Evolutionary conservation across 1,284 basidiomycete species (phyloP), one percentile per base, ranked within the genome.

Genomic region (Pyrrhoderma noxium): DNA sequence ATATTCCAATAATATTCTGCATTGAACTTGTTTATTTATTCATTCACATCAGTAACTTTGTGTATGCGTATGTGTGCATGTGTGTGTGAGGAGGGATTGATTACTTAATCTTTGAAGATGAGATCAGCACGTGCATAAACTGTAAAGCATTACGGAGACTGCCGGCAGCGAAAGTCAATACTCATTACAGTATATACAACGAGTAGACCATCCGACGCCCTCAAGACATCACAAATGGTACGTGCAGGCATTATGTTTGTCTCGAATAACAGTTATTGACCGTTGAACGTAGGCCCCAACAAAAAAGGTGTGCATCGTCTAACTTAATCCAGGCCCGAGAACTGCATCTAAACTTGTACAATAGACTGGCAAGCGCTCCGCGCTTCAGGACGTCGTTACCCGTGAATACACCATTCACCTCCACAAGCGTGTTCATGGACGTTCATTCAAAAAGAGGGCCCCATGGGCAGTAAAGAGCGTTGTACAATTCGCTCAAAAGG

Each of bases 371-470:
- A 93, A 93, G 78, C 90, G 91, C 71, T 93, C 90, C 57, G 93
- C 93, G 57, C 89, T 96, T 67, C 81, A 90, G 72, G 93, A 96
- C 70, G 92, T 96, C 72, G 93, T 96, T 60, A 90, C 93, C 62
- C 85, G 93, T 66, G 93, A 96, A 70, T 93, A 94, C 82, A 94
- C 92, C 63, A 87, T 96, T 74, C 90, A 95, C 73, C 74, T 96
- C 49, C 92, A 95, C 83, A 96, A 94, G 73, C 85, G 73, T 60
- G 89, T 92, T 47, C 90, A 93, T 71, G 90, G 87, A 63, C 80
- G 86, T 56, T 85, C 86, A 47, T 93, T 94, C 80, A 93, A 94
- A 76, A 93, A 93, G 79, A 85, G 90, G 63, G 90, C 93, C 21
- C 93, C 93, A 45, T 85, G 83, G 75, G 93, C 92, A 60, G 81